Evolutionary conservation across 805 yeast genomes (phyloP).

Genomic region (Kluyveromyces dobzhanskii): DNA sequence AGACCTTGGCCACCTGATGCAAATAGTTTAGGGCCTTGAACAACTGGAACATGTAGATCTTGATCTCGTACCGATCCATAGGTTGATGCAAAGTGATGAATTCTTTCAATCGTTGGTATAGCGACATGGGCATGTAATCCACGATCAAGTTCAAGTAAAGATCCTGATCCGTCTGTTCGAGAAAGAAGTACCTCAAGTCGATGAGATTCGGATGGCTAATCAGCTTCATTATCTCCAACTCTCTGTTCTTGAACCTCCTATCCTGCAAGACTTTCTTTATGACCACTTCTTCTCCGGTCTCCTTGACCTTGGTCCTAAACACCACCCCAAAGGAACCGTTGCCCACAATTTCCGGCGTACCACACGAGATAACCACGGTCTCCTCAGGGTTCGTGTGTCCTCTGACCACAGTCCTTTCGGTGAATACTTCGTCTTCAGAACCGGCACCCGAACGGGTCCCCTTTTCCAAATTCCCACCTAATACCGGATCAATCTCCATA

Average conservation of each 20-base stretch:
- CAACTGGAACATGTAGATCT: slow-evolving; percentile 73
- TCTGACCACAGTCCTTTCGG: slow-evolving; percentile 16
- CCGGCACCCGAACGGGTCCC: no score
- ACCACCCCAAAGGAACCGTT: slow-evolving; percentile 99
- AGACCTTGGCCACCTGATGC: slow-evolving; percentile 63
- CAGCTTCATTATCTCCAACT: slow-evolving; percentile 88
- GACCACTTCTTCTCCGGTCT: slow-evolving; percentile 76
- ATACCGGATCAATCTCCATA: no score
- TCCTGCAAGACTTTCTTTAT: slow-evolving; percentile 96
- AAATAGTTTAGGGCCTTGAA: slow-evolving; percentile 72
- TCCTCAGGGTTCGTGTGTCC: slow-evolving; percentile 10
- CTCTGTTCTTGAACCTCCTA: slow-evolving; percentile 88
- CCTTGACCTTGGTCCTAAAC: slow-evolving; percentile 73
- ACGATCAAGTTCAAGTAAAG: slow-evolving; percentile 81
- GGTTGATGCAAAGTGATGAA: slow-evolving; percentile 62
- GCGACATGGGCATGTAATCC: slow-evolving; percentile 93
- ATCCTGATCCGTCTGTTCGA: slow-evolving; percentile 42
- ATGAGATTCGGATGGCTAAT: slow-evolving; percentile 83
- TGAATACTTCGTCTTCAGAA: background rate
- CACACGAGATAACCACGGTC: slow-evolving; percentile 50
- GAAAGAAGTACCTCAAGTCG: slow-evolving; percentile 79
- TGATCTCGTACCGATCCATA: slow-evolving; percentile 88
- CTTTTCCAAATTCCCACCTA: no score
- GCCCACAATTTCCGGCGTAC: slow-evolving; percentile 88
- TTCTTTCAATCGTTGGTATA: slow-evolving; percentile 83